Base-by-base conservation (phyloP, 2,329 filamentous ascomycete species). In the Talaromyces sp. region DNA sequence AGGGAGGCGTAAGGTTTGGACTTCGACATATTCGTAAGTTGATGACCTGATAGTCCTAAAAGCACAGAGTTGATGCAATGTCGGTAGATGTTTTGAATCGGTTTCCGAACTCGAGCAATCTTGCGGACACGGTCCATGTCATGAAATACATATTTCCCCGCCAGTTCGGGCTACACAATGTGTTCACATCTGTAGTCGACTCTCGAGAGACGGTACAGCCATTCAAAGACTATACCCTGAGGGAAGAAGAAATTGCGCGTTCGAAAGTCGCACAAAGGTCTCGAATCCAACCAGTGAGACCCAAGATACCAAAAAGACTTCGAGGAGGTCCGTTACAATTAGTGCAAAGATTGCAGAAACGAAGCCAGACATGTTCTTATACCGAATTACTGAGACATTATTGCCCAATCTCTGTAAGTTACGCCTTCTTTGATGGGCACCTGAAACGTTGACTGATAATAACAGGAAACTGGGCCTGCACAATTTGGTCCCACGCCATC, bases 131-230 rank as follows among this genome's bases (percentile, higher is more conserved):
- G 0, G 73, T 87, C 11, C 91, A 90, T 70, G 78, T 96, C 22
- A 87, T 97, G 85, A 95, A 94, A 82, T 94, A 98, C 76, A 88
- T 99, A 1, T 99, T 99, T 70, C 95, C 95, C 37, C 85, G 89
- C 11, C 93, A 98, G 72, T 98, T 97, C 73, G 87, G 87, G 14
- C 81, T 99, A 3, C 92, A 96, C 73, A 99, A 98, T 76, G 92
- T 90, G n/a, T 97, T 98, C 74, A 92, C 88, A 0, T 91, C 88
- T 5, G 79, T 81, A 3, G 83, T 90, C 16, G 85, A 95, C 73
- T 74, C 73, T 24, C 84, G 79, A 58, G 86, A 91, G 71, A 94
- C 89, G 0, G 81, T 86, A 0, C 90, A 94, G 70, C 85, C 85
- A 31, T 89, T 94, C 72, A 91, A 92, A 72, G 93, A 97, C 75